phyloP scores from a whole-genome alignment of 345 rosid genomes.

The Melaleuca alternifolia region DNA sequence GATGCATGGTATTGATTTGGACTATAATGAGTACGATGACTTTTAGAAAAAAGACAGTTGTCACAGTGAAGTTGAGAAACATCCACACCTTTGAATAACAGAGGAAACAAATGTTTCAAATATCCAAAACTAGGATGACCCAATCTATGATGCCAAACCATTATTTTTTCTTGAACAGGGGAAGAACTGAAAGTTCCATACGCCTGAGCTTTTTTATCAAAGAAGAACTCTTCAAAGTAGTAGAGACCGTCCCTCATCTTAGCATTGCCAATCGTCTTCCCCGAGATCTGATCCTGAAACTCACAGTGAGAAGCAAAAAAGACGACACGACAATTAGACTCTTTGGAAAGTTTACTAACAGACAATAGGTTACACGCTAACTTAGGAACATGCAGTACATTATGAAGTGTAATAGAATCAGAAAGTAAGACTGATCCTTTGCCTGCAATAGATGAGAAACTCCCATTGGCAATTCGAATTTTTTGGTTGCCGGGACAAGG shows the following conservation, averaged over 20 bases:
- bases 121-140: too few species aligned
- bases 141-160: too few species aligned
- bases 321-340: neutral
- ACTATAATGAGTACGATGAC: neutral
- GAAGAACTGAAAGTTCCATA: too few species aligned
- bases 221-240: neutral
- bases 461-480: rapidly evolving
- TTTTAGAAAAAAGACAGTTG: neutral
- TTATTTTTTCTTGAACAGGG: too few species aligned
- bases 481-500: neutral
- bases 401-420: neutral
- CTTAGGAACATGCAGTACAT: neutral
- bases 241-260: neutral
- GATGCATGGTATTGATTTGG: neutral
- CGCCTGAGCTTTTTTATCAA: neutral
- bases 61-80: neutral
- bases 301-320: neutral
- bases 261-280: neutral
- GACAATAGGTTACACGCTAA: rapidly evolving
- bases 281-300: rapidly evolving
- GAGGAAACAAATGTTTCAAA: too few species aligned
- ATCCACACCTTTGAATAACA: too few species aligned
- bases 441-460: neutral
- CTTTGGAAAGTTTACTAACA: neutral
- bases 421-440: rapidly evolving